Conservation (phyloP, 495 filamentous ascomycete genomes). For the Penicillium angulare region DNA sequence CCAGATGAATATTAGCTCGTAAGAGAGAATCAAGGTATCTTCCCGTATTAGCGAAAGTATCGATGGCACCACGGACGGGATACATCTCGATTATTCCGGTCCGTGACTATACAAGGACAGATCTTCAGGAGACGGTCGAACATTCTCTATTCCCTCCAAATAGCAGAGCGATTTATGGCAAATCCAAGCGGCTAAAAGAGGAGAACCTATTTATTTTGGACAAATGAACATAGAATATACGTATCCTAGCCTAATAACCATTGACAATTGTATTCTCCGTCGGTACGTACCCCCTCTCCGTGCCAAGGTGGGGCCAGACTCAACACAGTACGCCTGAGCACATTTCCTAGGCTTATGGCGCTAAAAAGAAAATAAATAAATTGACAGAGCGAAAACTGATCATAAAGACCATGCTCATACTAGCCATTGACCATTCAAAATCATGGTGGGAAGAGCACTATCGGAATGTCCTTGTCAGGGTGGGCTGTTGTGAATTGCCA, state of each 20-base stretch:
- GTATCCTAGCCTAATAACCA: not conserved
- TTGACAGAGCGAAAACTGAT: not conserved
- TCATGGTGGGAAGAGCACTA: not conserved
- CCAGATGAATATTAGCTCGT: too few relatives aligned
- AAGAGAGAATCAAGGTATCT: too few relatives aligned
- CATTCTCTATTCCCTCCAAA: too few relatives aligned
- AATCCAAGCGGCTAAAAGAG: too few relatives aligned
- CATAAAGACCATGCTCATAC: not conserved
- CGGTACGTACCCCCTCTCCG: not conserved
- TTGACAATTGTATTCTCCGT: not conserved
- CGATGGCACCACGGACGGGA: too few relatives aligned
- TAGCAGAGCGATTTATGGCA: too few relatives aligned
- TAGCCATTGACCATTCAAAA: not conserved
- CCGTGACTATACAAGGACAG: too few relatives aligned
- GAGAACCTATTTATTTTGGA: too few relatives aligned
- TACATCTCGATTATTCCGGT: too few relatives aligned
- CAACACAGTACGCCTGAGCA: not conserved
- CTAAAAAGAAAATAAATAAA: not conserved
- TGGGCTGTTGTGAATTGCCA: not conserved
- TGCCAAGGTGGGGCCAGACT: not conserved
- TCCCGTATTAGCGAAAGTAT: too few relatives aligned
- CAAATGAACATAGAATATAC: not conserved
- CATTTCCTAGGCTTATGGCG: conserved; percentile 1
- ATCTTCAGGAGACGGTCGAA: too few relatives aligned
- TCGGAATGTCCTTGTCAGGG: not conserved